Evolutionary conservation across 257 asterid species (phyloP).

Genomic region (Primulina eburnea): DNA sequence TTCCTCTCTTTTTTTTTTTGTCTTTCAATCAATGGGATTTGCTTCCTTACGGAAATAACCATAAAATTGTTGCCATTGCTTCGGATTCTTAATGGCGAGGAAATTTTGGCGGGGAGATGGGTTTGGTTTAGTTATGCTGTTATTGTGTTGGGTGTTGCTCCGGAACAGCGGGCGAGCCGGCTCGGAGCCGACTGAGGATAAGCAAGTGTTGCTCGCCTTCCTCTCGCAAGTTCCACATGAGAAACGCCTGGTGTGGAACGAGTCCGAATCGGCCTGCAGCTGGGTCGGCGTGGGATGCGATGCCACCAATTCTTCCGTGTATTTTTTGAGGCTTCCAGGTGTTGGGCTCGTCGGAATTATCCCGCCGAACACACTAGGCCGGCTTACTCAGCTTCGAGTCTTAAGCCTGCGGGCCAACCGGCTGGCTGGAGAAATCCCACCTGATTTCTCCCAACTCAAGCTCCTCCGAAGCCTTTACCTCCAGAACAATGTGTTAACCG

Average conservation of each 20-base stretch:
- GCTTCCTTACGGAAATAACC: background rate
- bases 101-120: background rate
- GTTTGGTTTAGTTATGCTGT: background rate
- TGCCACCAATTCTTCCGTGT: conserved; percentile 53
- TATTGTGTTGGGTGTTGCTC: background rate
- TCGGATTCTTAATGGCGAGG: background rate
- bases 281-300: conserved; percentile 87
- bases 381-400: conserved; percentile 64
- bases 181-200: conserved; percentile 75
- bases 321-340: conserved; percentile 72
- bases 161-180: conserved; percentile 18
- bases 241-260: conserved; percentile 67
- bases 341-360: conserved; percentile 79
- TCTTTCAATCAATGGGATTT: background rate
- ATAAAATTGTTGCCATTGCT: background rate
- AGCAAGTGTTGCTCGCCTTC: conserved; percentile 73
- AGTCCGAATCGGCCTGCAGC: conserved; percentile 57
- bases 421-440: conserved; percentile 64
- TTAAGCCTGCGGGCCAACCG: conserved; percentile 86
- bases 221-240: conserved; percentile 59
- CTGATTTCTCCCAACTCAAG: conserved; percentile 64
- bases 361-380: conserved; percentile 62
- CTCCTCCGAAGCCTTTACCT: conserved; percentile 70
- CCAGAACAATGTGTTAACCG: conserved; percentile 60
- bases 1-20: background rate